phyloP scores from a whole-genome alignment of 2,329 filamentous ascomycete genomes.

The Exophiala aquamarina region DNA sequence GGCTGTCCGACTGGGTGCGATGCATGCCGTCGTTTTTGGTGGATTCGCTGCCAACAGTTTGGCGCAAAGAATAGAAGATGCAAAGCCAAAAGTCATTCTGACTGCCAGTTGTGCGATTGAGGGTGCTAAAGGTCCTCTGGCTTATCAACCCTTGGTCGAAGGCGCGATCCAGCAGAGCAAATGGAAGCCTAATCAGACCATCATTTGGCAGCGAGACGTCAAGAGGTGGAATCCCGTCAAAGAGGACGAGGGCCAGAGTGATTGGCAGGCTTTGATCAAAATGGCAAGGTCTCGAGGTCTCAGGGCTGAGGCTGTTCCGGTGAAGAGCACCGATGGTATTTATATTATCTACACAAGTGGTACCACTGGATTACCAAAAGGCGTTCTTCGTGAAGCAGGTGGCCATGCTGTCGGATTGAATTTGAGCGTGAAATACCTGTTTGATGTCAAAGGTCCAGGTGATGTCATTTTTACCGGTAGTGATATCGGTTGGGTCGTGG shows the following conservation, averaged over 20 bases:
- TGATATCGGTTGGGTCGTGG: slow-evolving; percentile 88
- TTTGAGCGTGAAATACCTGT: slow-evolving; percentile 78
- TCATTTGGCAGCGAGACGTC: slow-evolving; percentile 83
- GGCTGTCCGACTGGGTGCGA: slow-evolving; percentile 75
- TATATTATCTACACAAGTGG: slow-evolving; percentile 90
- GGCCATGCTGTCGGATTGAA: slow-evolving; percentile 85
- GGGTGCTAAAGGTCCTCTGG: slow-evolving; percentile 73
- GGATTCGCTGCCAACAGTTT: slow-evolving; percentile 81
- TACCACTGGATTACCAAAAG: slow-evolving; percentile 80
- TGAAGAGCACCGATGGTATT: slow-evolving; percentile 74
- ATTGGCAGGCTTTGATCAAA: slow-evolving; percentile 76
- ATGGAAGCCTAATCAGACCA: slow-evolving; percentile 70
- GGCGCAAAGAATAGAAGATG: slow-evolving; percentile 85
- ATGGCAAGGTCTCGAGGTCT: slow-evolving; percentile 67
- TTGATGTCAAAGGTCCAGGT: slow-evolving; percentile 77
- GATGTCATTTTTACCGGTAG: slow-evolving; percentile 79
- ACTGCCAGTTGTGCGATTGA: slow-evolving; percentile 93
- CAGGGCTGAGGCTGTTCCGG: slow-evolving; percentile 72
- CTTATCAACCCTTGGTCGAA: slow-evolving; percentile 75
- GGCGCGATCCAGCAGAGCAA: slow-evolving; percentile 67
- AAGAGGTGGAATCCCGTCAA: slow-evolving; percentile 70
- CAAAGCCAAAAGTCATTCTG: slow-evolving; percentile 71
- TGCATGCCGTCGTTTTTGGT: slow-evolving; percentile 91
- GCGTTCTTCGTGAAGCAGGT: slow-evolving; percentile 77
- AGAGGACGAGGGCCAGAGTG: slow-evolving; percentile 67